A percentile compares a stretch with the other conserved stretches of the same genome.
These are phyloP conservation scores for Colletotrichum coccodes DNA, from an alignment of 2,329 filamentous ascomycete genomes.

Conservation along the genomic window DNA sequence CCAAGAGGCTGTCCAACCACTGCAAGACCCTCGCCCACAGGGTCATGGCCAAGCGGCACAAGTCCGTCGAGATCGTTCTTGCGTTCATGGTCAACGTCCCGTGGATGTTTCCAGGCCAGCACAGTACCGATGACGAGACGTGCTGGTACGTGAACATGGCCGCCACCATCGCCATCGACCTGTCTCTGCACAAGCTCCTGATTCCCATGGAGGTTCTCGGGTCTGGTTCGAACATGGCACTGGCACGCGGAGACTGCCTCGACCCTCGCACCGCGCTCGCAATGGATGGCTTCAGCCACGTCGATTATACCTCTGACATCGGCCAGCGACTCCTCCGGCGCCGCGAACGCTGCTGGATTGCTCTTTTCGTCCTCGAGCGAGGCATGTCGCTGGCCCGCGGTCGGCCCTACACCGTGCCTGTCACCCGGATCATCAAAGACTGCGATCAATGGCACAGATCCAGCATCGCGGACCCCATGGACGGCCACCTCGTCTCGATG, in stretches of 20 bases:
- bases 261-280: conserved; percentile 71
- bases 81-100: conserved; percentile 82
- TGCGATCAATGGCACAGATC: conserved; percentile 78
- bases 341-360: conserved; percentile 76
- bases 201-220: conserved; percentile 61
- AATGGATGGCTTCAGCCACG: conserved; percentile 74
- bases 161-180: conserved; percentile 73
- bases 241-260: conserved; percentile 76
- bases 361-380: conserved; percentile 77
- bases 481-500: conserved; percentile 78
- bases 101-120: conserved; percentile 76
- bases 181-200: conserved; percentile 77
- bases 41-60: conserved; percentile 69
- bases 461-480: conserved; percentile 71
- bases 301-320: conserved; percentile 69
- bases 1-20: conserved; percentile 73
- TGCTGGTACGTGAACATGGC: conserved; percentile 78
- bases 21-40: conserved; percentile 70
- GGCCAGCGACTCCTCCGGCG: conserved; percentile 71
- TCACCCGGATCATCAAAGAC: conserved; percentile 72
- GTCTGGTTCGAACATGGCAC: conserved; percentile 53
- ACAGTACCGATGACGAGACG: conserved; percentile 78
- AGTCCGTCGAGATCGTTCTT: conserved; percentile 79
- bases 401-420: conserved; percentile 73
- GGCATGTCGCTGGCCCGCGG: conserved; percentile 78